phyloP scores from a whole-genome alignment of 495 filamentous ascomycete species.

The Sporormia fimetaria region DNA sequence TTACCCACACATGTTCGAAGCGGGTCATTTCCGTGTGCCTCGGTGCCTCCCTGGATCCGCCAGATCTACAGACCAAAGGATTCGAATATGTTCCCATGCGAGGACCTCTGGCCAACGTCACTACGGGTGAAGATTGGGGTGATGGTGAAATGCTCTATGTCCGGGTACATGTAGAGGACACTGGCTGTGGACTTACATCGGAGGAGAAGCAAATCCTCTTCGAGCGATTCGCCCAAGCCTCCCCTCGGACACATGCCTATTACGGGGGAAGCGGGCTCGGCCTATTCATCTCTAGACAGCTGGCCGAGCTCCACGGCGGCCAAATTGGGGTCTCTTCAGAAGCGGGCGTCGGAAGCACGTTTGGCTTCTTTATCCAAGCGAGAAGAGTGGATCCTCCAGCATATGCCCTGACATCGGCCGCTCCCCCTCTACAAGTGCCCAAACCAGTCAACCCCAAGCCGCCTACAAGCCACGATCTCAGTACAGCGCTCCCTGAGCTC shows the following conservation, averaged over 20 bases:
- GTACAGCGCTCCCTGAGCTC: no score
- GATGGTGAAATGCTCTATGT: conserved; percentile 27
- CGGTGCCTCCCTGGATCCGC: conserved; percentile 6
- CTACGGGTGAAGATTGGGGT: conserved; percentile 22
- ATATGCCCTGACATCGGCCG: no score
- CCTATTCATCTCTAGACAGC: conserved; percentile 30
- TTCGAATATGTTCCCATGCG: conserved; percentile 11
- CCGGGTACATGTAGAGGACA: conserved; percentile 28
- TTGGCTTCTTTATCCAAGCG: conserved; percentile 30
- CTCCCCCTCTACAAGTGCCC: background rate
- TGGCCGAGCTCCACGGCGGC: conserved; percentile 30
- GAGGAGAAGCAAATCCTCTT: conserved; percentile 28
- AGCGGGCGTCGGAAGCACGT: conserved; percentile 26
- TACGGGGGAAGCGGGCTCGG: conserved; percentile 32
- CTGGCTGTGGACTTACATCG: conserved; percentile 27
- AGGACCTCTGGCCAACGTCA: conserved; percentile 11
- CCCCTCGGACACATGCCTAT: conserved; percentile 27
- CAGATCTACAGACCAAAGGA: conserved; percentile 3
- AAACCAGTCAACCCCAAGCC: background rate
- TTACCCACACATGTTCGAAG: conserved; percentile 36
- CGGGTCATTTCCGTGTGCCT: conserved; percentile 20
- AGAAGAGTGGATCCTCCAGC: background rate
- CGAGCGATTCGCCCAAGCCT: conserved; percentile 30
- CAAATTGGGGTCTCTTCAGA: conserved; percentile 30
- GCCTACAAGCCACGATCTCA: background rate